These are phyloP conservation scores for Aquilaria yunnanensis DNA, from an alignment of 345 rosid genomes.

Conservation along the genomic window DNA sequence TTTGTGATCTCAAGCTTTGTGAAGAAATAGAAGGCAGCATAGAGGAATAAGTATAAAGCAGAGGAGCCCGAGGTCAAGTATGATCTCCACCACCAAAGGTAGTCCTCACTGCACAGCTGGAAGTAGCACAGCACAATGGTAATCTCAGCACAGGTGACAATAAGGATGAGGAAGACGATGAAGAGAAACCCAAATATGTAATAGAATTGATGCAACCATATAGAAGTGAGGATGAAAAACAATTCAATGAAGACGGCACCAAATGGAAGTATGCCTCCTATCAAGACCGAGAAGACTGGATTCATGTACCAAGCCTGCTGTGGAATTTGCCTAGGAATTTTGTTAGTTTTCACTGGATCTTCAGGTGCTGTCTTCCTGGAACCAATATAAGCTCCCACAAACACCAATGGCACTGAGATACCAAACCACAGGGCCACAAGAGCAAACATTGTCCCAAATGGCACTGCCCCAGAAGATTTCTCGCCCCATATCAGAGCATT, in stretches of 20 bases:
- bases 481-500: slow-evolving; percentile 93
- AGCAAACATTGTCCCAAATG: slow-evolving; percentile 92
- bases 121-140: slow-evolving; percentile 88
- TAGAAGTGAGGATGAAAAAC: slow-evolving; percentile 87
- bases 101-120: slow-evolving; percentile 93
- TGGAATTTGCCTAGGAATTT: slow-evolving; percentile 86
- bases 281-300: slow-evolving; percentile 68
- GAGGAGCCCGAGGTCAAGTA: slow-evolving; percentile 88
- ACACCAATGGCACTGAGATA: slow-evolving; percentile 82
- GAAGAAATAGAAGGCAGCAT: slow-evolving; percentile 83
- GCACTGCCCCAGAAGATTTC: slow-evolving; percentile 91
- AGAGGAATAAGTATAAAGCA: slow-evolving; percentile 80
- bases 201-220: slow-evolving; percentile 92
- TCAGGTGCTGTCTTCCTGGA: slow-evolving; percentile 65
- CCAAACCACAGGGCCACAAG: slow-evolving; percentile 80
- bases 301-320: slow-evolving; percentile 90
- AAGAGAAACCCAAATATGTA: slow-evolving; percentile 92
- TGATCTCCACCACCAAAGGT: slow-evolving; percentile 98
- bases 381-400: slow-evolving; percentile 68
- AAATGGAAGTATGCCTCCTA: slow-evolving; percentile 89
- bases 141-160: slow-evolving; percentile 88
- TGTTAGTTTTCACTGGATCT: slow-evolving; percentile 84
- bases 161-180: slow-evolving; percentile 68
- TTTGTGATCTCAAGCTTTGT: slow-evolving; percentile 89
- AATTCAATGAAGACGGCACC: slow-evolving; percentile 96